Percentiles rank a stretch among this genome's conserved stretches.
Evolutionary conservation across 1,284 basidiomycete genomes (phyloP).

Genomic region (Leccinum griseonigrum): DNA sequence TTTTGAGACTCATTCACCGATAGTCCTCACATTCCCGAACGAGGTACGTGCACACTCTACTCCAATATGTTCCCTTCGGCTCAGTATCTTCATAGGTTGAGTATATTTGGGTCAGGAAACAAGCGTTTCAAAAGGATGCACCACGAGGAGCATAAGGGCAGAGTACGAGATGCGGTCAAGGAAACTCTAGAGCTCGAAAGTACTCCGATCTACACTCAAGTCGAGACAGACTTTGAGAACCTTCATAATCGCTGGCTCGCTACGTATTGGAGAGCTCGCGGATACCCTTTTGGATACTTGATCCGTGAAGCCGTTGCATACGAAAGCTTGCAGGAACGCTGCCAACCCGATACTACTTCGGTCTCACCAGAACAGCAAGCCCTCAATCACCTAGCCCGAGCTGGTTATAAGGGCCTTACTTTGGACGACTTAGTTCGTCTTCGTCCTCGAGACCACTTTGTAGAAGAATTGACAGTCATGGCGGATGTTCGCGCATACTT

Average conservation of each 20-base stretch:
- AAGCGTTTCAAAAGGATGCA: not conserved
- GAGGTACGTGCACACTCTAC: not conserved
- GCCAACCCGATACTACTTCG: no score
- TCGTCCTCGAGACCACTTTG: conserved; percentile 22
- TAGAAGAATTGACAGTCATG: conserved; percentile 48
- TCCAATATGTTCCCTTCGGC: not conserved
- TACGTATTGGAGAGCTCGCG: conserved; percentile 20
- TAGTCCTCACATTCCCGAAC: not conserved
- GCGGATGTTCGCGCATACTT: conserved; percentile 52
- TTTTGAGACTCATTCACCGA: not conserved
- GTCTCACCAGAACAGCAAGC: not conserved
- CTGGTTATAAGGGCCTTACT: conserved; percentile 21
- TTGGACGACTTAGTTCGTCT: conserved; percentile 21
- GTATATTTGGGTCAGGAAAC: not conserved
- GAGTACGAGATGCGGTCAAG: conserved; percentile 11
- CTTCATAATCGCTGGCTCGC: conserved; percentile 22
- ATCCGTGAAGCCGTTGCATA: no score
- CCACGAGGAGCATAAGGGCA: conserved; percentile 16
- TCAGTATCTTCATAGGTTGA: not conserved
- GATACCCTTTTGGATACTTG: not conserved
- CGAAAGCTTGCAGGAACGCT: no score
- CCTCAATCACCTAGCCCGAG: conserved; percentile 17
- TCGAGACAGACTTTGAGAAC: conserved; percentile 25
- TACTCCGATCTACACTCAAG: conserved; percentile 33
- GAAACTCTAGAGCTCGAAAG: conserved; percentile 30